Conservation (phyloP, 164 flowering plant genomes). For the Piper longum region DNA sequence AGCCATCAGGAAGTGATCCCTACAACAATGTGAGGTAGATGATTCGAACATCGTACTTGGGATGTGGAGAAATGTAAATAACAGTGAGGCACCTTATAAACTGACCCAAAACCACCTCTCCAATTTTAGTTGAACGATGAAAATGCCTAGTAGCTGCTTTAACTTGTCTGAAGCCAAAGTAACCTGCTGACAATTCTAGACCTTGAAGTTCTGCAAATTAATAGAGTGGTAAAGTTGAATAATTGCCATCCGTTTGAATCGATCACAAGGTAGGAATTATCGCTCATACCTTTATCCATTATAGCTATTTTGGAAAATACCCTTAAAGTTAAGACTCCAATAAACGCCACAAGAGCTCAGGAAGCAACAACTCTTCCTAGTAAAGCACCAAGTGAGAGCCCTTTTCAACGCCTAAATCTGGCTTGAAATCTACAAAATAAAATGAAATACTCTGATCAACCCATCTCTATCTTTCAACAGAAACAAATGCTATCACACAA, state of each 20-base stretch:
- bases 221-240: not conserved
- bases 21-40: not conserved
- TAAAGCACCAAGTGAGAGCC: conserved; percentile 49
- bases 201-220: conserved; percentile 36
- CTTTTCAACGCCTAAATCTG: conserved; percentile 16
- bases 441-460: not conserved
- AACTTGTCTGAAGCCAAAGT: conserved; percentile 51
- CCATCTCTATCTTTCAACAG: not conserved
- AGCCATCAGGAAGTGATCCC: conserved; percentile 32
- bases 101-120: conserved; percentile 88
- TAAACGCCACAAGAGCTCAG: conserved; percentile 15
- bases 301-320: conserved; percentile 32
- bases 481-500: not conserved
- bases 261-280: not conserved
- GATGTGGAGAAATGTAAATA: not conserved
- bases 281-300: conserved; percentile 33
- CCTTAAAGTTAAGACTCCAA: conserved; percentile 28
- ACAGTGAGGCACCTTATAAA: conserved; percentile 42
- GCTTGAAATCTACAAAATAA: conserved; percentile 38
- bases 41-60: not conserved
- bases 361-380: conserved; percentile 50
- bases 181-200: conserved; percentile 48
- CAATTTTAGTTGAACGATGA: conserved; percentile 60
- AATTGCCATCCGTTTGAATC: not conserved
- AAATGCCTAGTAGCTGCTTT: conserved; percentile 67